A percentile compares a stretch with the other conserved stretches of the same genome.
Evolutionary conservation across 1,284 basidiomycete species (phyloP).

Genomic region (Rhodofomes roseus): DNA sequence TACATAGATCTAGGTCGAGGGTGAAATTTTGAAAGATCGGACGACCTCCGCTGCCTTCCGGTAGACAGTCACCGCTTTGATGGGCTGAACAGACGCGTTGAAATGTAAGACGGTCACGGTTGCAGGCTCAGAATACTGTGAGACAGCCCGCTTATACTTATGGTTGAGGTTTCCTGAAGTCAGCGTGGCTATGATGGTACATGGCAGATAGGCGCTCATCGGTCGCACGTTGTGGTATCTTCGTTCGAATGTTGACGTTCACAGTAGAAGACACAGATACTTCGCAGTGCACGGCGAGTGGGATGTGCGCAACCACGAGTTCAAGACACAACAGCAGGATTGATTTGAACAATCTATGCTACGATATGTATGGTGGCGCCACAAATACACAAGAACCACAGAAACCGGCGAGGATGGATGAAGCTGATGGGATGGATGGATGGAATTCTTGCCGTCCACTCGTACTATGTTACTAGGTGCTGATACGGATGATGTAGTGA

Average conservation of each 20-base stretch:
- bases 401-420: not conserved
- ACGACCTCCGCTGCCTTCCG: not conserved
- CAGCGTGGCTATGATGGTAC: too few species aligned
- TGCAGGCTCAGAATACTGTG: not conserved
- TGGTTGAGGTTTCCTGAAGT: too few species aligned
- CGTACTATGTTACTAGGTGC: not conserved
- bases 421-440: not conserved
- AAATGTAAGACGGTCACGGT: not conserved
- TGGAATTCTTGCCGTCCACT: not conserved
- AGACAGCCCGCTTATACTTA: not conserved
- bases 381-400: not conserved
- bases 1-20: not conserved
- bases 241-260: too few species aligned
- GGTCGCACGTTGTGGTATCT: too few species aligned
- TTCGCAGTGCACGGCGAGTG: too few species aligned
- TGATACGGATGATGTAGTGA: not conserved
- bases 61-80: not conserved
- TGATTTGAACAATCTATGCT: not conserved
- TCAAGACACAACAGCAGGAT: not conserved
- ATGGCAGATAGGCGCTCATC: too few species aligned
- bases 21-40: not conserved
- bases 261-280: too few species aligned
- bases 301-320: constrained; percentile 2
- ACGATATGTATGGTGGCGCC: not conserved
- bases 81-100: not conserved